Evolutionary conservation across 768 basidiomycete species (phyloP).

Genomic region (Boletus barrowsii): DNA sequence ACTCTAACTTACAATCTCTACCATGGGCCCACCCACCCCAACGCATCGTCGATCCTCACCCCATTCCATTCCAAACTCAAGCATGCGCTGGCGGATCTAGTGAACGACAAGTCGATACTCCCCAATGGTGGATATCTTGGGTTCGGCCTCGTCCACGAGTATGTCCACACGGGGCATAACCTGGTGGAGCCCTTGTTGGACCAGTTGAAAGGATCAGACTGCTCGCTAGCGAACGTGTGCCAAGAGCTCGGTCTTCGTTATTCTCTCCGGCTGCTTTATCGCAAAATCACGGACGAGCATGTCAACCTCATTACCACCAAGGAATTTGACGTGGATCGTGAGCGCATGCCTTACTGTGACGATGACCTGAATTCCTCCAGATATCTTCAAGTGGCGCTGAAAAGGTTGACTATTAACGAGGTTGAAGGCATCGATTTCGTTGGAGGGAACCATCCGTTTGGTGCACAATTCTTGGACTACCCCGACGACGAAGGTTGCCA

Average conservation of each 20-base stretch:
- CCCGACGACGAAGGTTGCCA: too few species aligned
- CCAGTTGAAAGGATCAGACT: slow-evolving; percentile 10
- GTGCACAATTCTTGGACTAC: neutral
- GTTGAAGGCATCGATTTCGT: too few species aligned
- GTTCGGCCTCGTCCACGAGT: slow-evolving; percentile 15
- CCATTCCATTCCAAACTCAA: neutral
- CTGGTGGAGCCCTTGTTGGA: neutral
- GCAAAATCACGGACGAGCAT: too few species aligned
- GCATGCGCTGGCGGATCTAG: neutral
- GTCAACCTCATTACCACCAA: too few species aligned
- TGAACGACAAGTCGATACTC: neutral
- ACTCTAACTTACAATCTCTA: slow-evolving; percentile 44
- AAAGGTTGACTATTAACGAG: too few species aligned
- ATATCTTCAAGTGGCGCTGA: too few species aligned
- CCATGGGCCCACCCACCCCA: neutral
- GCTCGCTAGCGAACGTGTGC: slow-evolving; percentile 6
- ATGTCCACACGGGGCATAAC: slow-evolving; percentile 1
- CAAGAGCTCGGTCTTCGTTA: slow-evolving; percentile 4
- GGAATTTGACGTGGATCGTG: too few species aligned
- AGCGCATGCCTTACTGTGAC: too few species aligned
- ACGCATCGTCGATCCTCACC: neutral
- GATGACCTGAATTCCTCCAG: too few species aligned
- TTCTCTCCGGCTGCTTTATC: slow-evolving; percentile 3
- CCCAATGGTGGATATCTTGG: slow-evolving; percentile 11
- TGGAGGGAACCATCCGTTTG: neutral